Conservation (phyloP, 2,329 filamentous ascomycete genomes). For the Domatiomyces catenatus region DNA sequence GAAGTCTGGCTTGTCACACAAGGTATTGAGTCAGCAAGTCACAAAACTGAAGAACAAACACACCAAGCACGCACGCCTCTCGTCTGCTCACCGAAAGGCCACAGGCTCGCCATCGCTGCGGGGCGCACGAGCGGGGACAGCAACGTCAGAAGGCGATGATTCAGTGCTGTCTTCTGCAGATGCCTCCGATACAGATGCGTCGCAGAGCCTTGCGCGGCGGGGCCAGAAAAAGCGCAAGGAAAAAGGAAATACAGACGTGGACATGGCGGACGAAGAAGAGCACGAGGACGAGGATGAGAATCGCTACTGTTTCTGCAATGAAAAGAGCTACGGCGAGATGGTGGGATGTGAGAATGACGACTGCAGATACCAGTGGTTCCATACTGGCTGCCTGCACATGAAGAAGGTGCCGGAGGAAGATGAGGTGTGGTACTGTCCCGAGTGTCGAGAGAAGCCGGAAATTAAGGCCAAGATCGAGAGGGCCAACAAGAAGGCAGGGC, state of each 20-base stretch:
- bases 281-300: conserved; percentile 43
- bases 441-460: conserved; percentile 29
- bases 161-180: conserved; percentile 38
- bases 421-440: conserved; percentile 42
- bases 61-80: conserved; percentile 26
- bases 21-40: conserved; percentile 20
- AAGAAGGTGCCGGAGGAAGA: conserved; percentile 42
- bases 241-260: conserved; percentile 23
- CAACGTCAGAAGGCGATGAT: conserved; percentile 33
- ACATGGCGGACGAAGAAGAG: conserved; percentile 32
- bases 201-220: conserved; percentile 12
- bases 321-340: conserved; percentile 52
- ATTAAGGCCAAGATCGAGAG: conserved; percentile 18
- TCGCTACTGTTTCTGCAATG: conserved; percentile 51
- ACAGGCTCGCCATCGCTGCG: conserved; percentile 27
- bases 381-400: conserved; percentile 48
- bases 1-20: conserved; percentile 39
- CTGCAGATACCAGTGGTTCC: conserved; percentile 53
- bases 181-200: conserved; percentile 30
- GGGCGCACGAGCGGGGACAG: conserved; percentile 22
- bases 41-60: conserved; percentile 23
- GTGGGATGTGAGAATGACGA: conserved; percentile 51
- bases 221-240: conserved; percentile 13
- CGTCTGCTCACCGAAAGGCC: conserved; percentile 28
- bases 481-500: conserved; percentile 6